A percentile compares a stretch with the other conserved stretches of the same genome.
Conservation (phyloP, 352 stramenopile genomes). For the Globisporangium camurandrum region DNA sequence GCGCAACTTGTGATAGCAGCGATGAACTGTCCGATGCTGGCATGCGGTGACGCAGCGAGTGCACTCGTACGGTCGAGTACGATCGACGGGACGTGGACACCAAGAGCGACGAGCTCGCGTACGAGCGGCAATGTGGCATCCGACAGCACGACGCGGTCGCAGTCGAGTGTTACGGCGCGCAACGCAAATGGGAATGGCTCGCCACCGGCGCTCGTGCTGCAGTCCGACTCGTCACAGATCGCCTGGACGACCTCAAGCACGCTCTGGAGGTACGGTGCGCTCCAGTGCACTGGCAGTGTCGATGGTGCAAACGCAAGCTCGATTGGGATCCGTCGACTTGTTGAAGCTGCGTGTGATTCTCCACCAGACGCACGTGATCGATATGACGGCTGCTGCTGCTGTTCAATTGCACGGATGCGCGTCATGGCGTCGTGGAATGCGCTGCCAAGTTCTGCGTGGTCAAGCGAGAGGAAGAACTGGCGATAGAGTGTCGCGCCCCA, state of each 20-base stretch:
- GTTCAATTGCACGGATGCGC: not conserved
- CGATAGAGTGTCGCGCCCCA: constrained; percentile 12
- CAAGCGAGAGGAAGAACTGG: constrained; percentile 14
- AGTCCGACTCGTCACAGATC: constrained; percentile 8
- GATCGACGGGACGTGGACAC: constrained; percentile 5
- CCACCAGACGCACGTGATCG: not conserved
- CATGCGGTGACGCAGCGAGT: constrained; percentile 2
- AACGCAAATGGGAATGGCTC: constrained; percentile 8
- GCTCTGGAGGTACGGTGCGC: constrained; percentile 10
- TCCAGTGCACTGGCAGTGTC: constrained; percentile 9
- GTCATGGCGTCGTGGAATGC: constrained; percentile 8
- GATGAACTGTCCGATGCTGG: constrained; percentile 11
- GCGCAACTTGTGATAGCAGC: constrained; percentile 4
- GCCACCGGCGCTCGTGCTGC: constrained; percentile 5
- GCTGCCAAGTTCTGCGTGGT: constrained; percentile 3
- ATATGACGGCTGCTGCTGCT: not conserved
- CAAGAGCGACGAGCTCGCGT: constrained; percentile 4
- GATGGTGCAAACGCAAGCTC: constrained; percentile 10
- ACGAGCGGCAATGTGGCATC: constrained; percentile 4
- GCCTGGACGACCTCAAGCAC: constrained; percentile 12
- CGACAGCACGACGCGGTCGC: constrained; percentile 6
- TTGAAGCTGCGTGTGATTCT: not conserved
- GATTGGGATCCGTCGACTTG: not conserved
- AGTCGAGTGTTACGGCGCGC: constrained; percentile 4
- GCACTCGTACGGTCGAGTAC: constrained; percentile 5